phyloP scores from a whole-genome alignment of 768 basidiomycete species.

The Mycena vulgaris region DNA sequence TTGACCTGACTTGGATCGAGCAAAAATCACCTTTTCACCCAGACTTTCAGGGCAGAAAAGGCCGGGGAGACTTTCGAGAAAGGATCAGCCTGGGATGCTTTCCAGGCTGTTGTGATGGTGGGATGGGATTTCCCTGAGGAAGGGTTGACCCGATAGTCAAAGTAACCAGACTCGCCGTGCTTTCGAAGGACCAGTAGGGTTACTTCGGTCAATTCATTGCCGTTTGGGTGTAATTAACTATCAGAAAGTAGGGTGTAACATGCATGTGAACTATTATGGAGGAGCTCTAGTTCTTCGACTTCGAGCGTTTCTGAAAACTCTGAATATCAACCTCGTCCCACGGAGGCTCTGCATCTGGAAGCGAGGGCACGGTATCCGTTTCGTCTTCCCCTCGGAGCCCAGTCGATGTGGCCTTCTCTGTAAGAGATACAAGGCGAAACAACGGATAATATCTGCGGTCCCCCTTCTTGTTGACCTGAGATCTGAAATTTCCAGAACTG shows the following conservation, averaged over 20 bases:
- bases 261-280: too few species aligned
- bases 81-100: not conserved
- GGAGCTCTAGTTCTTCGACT: constrained; percentile 14
- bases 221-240: too few species aligned
- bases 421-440: constrained; percentile 48
- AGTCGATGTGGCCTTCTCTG: constrained; percentile 34
- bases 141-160: too few species aligned
- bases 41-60: not conserved
- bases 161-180: too few species aligned
- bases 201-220: too few species aligned
- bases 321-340: not conserved
- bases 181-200: too few species aligned
- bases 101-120: not conserved
- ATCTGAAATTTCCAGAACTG: constrained; percentile 46
- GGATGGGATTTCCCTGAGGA: too few species aligned
- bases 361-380: not conserved
- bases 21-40: constrained; percentile 41
- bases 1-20: constrained; percentile 58
- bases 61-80: not conserved
- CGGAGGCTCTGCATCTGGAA: constrained; percentile 20
- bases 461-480: constrained; percentile 40
- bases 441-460: constrained; percentile 46
- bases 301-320: not conserved
- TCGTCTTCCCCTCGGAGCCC: constrained; percentile 29
- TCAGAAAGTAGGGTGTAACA: not conserved